Percentiles rank a stretch among this genome's conserved stretches.
phyloP scores from a whole-genome alignment of 2,329 filamentous ascomycete species.

The Tetracladium maxilliforme region DNA sequence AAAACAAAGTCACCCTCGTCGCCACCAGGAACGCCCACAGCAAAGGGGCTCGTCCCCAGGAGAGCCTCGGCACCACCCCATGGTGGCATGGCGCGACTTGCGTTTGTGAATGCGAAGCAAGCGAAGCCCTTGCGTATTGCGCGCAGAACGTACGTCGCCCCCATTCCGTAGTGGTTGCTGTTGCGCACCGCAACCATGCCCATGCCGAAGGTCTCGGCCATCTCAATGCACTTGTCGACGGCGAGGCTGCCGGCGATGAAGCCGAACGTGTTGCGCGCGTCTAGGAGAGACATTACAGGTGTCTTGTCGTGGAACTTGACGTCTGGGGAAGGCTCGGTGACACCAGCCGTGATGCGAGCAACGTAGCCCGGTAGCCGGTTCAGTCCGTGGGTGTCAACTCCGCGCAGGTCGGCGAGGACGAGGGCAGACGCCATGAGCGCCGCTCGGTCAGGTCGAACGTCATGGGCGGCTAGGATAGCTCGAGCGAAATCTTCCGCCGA shows the following conservation, averaged over 20 bases:
- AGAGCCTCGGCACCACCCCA: slow-evolving; percentile 16
- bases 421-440: slow-evolving; percentile 7
- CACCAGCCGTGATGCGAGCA: slow-evolving; percentile 10
- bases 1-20: slow-evolving; percentile 22
- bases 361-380: slow-evolving; percentile 10
- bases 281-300: slow-evolving; percentile 12
- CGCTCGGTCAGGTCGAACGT: slow-evolving; percentile 10
- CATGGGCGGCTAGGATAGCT: slow-evolving; percentile 19
- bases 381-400: slow-evolving; percentile 13
- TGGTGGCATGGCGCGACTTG: slow-evolving; percentile 14
- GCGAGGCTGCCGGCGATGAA: slow-evolving; percentile 11
- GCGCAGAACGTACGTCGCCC: slow-evolving; percentile 10
- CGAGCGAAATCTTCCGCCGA: no score
- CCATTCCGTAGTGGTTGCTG: slow-evolving; percentile 14
- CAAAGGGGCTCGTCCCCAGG: slow-evolving; percentile 19
- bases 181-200: slow-evolving; percentile 10
- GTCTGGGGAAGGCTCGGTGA: no score
- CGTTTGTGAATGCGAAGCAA: slow-evolving; percentile 18
- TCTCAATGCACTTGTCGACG: slow-evolving; percentile 8
- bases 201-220: slow-evolving; percentile 8
- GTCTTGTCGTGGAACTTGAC: slow-evolving; percentile 9
- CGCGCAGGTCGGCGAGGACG: slow-evolving; percentile 11
- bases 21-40: slow-evolving; percentile 41
- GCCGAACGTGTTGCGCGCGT: slow-evolving; percentile 14
- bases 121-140: slow-evolving; percentile 8